Conservation (phyloP, 495 filamentous ascomycete species). For the Hyaloscypha finlandica region DNA sequence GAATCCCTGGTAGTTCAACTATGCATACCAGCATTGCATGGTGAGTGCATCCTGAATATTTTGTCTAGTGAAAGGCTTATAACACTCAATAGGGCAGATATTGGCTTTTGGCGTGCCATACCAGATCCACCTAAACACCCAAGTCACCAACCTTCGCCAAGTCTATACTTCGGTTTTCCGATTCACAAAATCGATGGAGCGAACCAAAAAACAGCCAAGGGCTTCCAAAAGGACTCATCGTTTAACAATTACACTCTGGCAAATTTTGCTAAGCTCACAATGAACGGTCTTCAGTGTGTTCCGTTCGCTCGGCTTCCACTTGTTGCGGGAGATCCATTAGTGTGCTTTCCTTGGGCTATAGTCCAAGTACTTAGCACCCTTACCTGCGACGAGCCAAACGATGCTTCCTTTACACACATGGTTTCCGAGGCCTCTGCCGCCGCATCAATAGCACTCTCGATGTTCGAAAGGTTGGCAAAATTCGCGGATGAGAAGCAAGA, state of each 20-base stretch:
- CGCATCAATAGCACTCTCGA: slow-evolving; percentile 18
- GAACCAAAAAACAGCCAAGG: background rate
- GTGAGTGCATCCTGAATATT: background rate
- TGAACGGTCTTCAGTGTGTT: slow-evolving; percentile 11
- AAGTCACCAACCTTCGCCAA: background rate
- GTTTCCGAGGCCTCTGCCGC: slow-evolving; percentile 9
- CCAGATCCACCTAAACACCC: background rate
- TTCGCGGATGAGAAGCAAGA: slow-evolving; percentile 19
- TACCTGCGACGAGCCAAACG: background rate
- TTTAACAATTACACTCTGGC: slow-evolving; percentile 5
- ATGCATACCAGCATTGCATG: slow-evolving; percentile 6
- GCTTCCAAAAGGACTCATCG: slow-evolving; percentile 12
- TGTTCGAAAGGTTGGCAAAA: slow-evolving; percentile 25
- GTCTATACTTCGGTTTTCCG: slow-evolving; percentile 18
- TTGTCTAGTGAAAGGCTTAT: background rate
- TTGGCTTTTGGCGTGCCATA: background rate
- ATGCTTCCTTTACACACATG: background rate
- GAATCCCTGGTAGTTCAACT: background rate
- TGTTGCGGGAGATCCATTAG: background rate
- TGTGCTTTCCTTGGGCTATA: slow-evolving; percentile 22
- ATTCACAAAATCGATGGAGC: background rate
- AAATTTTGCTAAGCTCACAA: slow-evolving; percentile 8
- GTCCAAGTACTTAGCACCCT: background rate
- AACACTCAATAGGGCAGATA: slow-evolving; percentile 7
- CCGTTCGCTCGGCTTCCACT: background rate